A percentile compares a stretch with the other conserved stretches of the same genome.
These are phyloP conservation scores for Parmelia sp. DNA, from an alignment of 495 filamentous ascomycete genomes.

Conservation along the genomic window DNA sequence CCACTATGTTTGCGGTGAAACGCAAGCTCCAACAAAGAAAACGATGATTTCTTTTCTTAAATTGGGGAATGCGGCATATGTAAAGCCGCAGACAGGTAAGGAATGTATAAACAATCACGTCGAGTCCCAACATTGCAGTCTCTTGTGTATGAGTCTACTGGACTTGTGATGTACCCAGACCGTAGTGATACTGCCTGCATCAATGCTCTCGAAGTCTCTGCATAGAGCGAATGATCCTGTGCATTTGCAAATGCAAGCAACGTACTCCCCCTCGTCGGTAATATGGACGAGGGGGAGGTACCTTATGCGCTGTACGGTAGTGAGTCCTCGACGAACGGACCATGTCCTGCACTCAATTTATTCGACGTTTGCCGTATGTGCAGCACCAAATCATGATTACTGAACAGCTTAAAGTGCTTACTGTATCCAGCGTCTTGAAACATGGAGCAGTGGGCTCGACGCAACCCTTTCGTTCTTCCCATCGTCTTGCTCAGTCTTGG, in stretches of 20 bases:
- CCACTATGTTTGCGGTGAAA: background rate
- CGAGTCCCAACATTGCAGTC: background rate
- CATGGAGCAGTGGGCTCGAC: conserved; percentile 17
- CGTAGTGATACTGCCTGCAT: no score
- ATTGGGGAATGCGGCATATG: background rate
- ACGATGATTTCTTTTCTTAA: background rate
- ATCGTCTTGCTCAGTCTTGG: conserved; percentile 5
- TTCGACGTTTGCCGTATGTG: background rate
- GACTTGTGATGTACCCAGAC: no score
- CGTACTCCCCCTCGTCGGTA: no score
- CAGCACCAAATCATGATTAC: background rate
- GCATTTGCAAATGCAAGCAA: no score
- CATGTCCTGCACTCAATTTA: background rate
- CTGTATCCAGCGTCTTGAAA: background rate
- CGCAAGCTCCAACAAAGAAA: background rate
- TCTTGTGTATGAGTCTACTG: background rate
- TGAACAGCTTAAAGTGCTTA: background rate
- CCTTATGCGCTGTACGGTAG: no score
- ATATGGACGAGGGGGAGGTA: no score
- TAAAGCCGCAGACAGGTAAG: background rate
- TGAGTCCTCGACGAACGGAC: background rate
- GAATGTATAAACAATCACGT: background rate
- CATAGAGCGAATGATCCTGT: no score
- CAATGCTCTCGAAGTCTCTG: no score
- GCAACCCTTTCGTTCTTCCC: background rate